A percentile compares a stretch with the other conserved stretches of the same genome.
These are phyloP conservation scores for Terana coerulea DNA, from an alignment of 768 basidiomycete genomes.

Conservation along the genomic window DNA sequence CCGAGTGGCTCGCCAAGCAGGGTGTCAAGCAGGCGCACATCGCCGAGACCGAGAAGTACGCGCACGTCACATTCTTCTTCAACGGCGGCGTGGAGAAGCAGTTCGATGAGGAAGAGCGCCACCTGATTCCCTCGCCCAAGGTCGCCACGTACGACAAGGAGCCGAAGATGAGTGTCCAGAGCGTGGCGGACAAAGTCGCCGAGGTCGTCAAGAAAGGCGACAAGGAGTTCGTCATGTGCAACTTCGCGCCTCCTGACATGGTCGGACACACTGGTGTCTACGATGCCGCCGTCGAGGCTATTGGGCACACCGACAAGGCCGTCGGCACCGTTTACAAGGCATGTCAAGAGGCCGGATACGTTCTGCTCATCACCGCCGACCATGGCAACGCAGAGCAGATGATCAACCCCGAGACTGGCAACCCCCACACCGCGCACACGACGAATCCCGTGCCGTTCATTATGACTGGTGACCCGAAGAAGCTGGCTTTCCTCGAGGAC, in stretches of 20 bases:
- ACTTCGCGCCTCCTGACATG: conserved; percentile 98
- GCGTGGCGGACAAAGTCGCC: conserved; percentile 90
- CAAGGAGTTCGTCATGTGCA: conserved; percentile 94
- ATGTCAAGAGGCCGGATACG: conserved; percentile 80
- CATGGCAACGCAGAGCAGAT: conserved; percentile 97
- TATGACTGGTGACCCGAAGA: conserved; percentile 63
- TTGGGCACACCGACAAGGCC: conserved; percentile 83
- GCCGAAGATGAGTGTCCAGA: conserved; percentile 86
- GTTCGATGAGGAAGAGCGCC: conserved; percentile 75
- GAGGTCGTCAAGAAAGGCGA: conserved; percentile 66
- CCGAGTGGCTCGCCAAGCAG: conserved; percentile 82
- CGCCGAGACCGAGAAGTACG: conserved; percentile 98
- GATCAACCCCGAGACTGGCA: conserved; percentile 77
- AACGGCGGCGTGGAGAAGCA: conserved; percentile 96
- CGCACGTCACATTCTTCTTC: conserved; percentile 98
- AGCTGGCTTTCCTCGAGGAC: conserved; percentile 50
- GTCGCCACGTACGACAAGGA: conserved; percentile 93
- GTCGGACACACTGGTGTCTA: conserved; percentile 92
- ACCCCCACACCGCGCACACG: conserved; percentile 89
- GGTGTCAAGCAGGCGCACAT: conserved; percentile 85
- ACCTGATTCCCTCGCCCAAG: conserved; percentile 89
- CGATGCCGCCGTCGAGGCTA: conserved; percentile 88
- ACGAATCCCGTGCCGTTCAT: conserved; percentile 92
- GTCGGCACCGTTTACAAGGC: conserved; percentile 87
- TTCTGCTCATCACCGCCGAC: conserved; percentile 86